These are phyloP conservation scores for Tilletia setariae DNA, from an alignment of 1,284 basidiomycete species.

Conservation along the genomic window DNA sequence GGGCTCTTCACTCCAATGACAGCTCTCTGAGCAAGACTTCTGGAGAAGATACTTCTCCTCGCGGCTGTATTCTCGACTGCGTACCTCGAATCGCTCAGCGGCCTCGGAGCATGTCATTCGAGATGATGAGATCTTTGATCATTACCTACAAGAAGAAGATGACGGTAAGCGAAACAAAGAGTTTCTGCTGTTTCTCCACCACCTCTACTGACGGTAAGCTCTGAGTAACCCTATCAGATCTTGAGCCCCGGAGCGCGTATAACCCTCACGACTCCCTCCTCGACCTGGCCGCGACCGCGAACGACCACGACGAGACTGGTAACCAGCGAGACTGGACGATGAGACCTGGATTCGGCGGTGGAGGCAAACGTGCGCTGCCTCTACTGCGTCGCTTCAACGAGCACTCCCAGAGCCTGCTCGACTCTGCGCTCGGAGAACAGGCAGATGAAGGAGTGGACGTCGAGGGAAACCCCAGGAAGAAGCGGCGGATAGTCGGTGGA, in stretches of 20 bases:
- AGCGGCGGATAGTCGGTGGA: conserved; percentile 40
- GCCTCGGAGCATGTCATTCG: conserved; percentile 78
- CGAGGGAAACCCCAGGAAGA: conserved; percentile 23
- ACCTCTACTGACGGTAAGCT: conserved; percentile 13
- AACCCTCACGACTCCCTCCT: conserved; percentile 74
- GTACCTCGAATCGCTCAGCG: conserved; percentile 83
- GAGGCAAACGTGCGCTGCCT: conserved; percentile 78
- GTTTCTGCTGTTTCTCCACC: background rate
- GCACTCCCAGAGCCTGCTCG: conserved; percentile 83
- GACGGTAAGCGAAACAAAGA: conserved; percentile 66
- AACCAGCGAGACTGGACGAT: conserved; percentile 88
- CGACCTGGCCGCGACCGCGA: conserved; percentile 79
- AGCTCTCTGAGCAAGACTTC: conserved; percentile 85
- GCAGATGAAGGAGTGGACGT: conserved; percentile 19
- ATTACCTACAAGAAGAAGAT: conserved; percentile 89
- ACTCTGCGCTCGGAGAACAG: conserved; percentile 56
- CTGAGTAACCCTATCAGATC: conserved; percentile 59
- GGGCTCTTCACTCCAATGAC: conserved; percentile 14
- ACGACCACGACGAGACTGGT: conserved; percentile 87
- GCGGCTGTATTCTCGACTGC: conserved; percentile 87
- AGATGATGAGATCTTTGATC: conserved; percentile 90
- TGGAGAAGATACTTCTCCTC: conserved; percentile 97
- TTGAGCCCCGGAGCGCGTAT: conserved; percentile 72
- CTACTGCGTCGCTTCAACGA: conserved; percentile 96
- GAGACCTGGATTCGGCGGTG: conserved; percentile 69